These are phyloP conservation scores for Hanseniaspora taiwanica DNA, from an alignment of 805 yeast genomes.

Conservation along the genomic window DNA sequence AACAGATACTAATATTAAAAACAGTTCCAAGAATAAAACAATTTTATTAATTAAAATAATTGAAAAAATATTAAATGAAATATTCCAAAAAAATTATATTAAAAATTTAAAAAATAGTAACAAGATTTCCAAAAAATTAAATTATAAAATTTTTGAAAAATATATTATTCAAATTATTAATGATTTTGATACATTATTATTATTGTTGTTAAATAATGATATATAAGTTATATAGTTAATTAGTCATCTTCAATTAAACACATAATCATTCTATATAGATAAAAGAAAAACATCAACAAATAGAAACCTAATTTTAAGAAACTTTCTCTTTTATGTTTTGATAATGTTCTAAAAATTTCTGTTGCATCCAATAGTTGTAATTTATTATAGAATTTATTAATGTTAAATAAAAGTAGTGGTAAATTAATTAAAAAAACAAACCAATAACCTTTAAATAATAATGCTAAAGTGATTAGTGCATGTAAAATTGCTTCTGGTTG, in stretches of 20 bases:
- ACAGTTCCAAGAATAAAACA: no score
- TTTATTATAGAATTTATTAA: slow-evolving; percentile 63
- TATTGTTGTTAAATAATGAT: neutral
- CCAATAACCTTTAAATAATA: slow-evolving; percentile 87
- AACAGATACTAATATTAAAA: no score
- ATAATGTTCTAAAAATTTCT: slow-evolving; percentile 87
- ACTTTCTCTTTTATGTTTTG: slow-evolving; percentile 85
- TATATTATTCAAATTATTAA: neutral
- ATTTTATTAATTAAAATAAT: no score
- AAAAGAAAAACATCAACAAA: slow-evolving; percentile 84
- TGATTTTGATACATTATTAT: neutral
- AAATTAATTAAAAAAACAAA: slow-evolving; percentile 68
- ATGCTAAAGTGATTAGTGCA: slow-evolving; percentile 51
- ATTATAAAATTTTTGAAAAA: neutral
- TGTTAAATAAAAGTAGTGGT: slow-evolving; percentile 77
- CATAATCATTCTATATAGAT: slow-evolving; percentile 91
- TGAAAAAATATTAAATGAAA: no score
- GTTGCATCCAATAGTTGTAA: slow-evolving; percentile 90
- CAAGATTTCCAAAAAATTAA: neutral
- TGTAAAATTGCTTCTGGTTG: slow-evolving; percentile 85
- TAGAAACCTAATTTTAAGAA: slow-evolving; percentile 86
- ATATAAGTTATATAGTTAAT: no score
- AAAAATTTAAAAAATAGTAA: neutral
- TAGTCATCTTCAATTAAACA: slow-evolving; percentile 65
- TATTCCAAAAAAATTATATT: no score